These are phyloP conservation scores for Cyberlindnera americana DNA, from an alignment of 805 yeast genomes.

Conservation along the genomic window DNA sequence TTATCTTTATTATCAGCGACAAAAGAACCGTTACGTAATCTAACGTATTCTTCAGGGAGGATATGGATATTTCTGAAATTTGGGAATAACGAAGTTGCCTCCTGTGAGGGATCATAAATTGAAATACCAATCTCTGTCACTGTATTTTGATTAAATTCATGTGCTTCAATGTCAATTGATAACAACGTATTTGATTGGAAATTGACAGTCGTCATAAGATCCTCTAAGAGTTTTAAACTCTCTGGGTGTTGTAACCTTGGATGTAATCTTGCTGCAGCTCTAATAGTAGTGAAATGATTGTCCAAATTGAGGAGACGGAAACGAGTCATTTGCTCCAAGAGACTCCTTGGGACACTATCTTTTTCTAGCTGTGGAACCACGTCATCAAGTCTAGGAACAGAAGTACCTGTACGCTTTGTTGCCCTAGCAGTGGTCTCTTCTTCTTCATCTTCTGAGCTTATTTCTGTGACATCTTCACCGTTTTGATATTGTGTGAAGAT, in stretches of 20 bases:
- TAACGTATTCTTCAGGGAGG: conserved; percentile 40
- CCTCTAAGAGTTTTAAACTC: too few species aligned
- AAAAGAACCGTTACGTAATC: conserved; percentile 46
- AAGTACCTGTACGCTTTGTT: too few species aligned
- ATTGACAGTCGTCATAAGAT: too few species aligned
- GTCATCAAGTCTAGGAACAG: background rate
- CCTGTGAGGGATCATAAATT: conserved; percentile 51
- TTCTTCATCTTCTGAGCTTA: too few species aligned
- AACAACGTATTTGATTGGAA: conserved; percentile 27
- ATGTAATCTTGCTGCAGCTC: conserved; percentile 15
- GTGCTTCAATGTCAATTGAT: conserved; percentile 56
- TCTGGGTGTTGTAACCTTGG: conserved; percentile 18
- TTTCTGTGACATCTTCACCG: background rate
- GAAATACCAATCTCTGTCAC: conserved; percentile 59
- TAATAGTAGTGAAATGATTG: too few species aligned
- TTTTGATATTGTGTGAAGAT: conserved; percentile 1
- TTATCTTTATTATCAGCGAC: conserved; percentile 52
- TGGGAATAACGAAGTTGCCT: conserved; percentile 37
- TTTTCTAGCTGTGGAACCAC: conserved; percentile 3
- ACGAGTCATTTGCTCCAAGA: conserved; percentile 4
- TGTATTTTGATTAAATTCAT: conserved; percentile 38
- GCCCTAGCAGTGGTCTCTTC: too few species aligned
- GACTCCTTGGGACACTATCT: background rate
- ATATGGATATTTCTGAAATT: conserved; percentile 40
- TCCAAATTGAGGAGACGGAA: too few species aligned